Percentiles rank a stretch among this genome's conserved stretches.
phyloP scores from a whole-genome alignment of 1,139 yeast genomes.

The Taiozyma sp. region DNA sequence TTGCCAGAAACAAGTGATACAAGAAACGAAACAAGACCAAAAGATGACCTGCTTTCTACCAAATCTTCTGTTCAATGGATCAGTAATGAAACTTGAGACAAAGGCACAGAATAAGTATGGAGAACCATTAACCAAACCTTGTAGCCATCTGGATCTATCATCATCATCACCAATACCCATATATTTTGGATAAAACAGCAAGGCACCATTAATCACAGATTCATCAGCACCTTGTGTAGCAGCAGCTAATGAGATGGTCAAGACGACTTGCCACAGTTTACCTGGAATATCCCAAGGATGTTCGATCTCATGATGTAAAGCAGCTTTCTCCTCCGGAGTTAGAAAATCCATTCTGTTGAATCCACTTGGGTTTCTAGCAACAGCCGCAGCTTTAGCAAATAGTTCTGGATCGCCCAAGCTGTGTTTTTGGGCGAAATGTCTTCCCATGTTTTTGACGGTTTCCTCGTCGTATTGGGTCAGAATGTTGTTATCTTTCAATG shows the following conservation, averaged over 20 bases:
- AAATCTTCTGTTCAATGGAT: conserved; percentile 53
- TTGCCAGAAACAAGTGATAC: conserved; percentile 70
- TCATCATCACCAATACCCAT: conserved; percentile 47
- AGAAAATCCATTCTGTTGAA: conserved; percentile 56
- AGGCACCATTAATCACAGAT: conserved; percentile 82
- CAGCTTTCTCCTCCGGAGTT: conserved; percentile 53
- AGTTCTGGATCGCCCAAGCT: conserved; percentile 55
- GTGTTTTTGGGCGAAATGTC: conserved; percentile 58
- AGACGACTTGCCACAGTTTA: conserved; percentile 56
- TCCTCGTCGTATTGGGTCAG: conserved; percentile 58
- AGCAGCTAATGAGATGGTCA: conserved; percentile 83
- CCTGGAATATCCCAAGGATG: conserved; percentile 53
- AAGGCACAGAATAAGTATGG: conserved; percentile 75
- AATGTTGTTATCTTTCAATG: conserved; percentile 26
- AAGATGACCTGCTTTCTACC: conserved; percentile 79
- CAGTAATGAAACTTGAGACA: conserved; percentile 72
- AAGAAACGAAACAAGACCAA: conserved; percentile 59
- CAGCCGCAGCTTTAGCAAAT: conserved; percentile 70
- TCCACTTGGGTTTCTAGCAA: conserved; percentile 62
- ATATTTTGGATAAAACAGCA: conserved; percentile 57
- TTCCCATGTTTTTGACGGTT: conserved; percentile 69
- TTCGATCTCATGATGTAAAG: conserved; percentile 45
- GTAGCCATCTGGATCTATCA: conserved; percentile 58
- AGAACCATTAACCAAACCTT: conserved; percentile 75
- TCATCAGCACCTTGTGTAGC: conserved; percentile 95